Evolutionary conservation across 2,329 filamentous ascomycete species (phyloP), one percentile per base, ranked within the genome.

Genomic region (Claviceps spartinae): DNA sequence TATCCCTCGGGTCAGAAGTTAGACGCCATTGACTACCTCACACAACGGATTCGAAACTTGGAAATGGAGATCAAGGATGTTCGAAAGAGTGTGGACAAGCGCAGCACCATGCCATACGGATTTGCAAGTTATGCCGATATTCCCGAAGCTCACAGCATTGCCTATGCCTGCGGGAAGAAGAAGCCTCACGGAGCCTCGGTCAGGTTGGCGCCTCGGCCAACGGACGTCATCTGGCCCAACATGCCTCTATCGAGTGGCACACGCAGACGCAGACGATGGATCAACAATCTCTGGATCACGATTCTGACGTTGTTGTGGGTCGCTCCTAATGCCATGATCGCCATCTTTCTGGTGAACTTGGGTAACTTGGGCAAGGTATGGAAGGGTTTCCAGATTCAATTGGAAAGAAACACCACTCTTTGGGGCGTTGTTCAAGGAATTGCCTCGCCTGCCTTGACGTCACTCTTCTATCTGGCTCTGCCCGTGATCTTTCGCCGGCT

Each of bases 181-280:
- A 85, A 85, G 59, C 87, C 88, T 0, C 76, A 86, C 42, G 88
- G 88, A 5, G 82, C 88, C 0, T 86, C 79, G 0, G 80, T 98
- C 52, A 75, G 72, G 5, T 75, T 97, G 14, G 90, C 93, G 1
- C 89, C 93, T 2, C 81, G 82, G 54, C 91, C 93, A 3, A 88
- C 86, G 63, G 91, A 97, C 64, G 79, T 98, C 50, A 95, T 98
- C 57, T 98, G 93, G 93, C 85, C 88, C 64, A 98, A 98, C 62
- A 78, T 98, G 71, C 77, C 81, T 5, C 71, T 97, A 52, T 79
- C 76, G 16, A 82, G 82, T 41, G 72, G 78, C 30, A 78, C 82
- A 1, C 80, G 90, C 50, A 78, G 77, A 55, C 86, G 85, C 71
- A 85, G 85, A 60, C 76, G 83, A 41, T 76, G 91, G 55, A 75